Evolutionary conservation across 75 land plant species (phyloP), one percentile per base, ranked within the genome.

Genomic region (Selaginella tamariscina): DNA sequence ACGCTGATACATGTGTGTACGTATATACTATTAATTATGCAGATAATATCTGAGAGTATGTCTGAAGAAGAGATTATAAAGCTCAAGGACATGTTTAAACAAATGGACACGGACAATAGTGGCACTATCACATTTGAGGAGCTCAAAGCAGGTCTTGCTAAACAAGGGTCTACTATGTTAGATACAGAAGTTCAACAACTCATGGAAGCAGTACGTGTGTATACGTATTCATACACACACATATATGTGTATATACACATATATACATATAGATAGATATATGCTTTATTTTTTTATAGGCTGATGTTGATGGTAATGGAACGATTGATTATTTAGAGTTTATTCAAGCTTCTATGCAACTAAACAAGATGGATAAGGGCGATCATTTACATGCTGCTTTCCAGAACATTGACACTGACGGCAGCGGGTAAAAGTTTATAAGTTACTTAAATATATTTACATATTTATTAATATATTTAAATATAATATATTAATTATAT

Each of bases 101-200:
- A 27, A 23, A 59, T 26, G 62, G 62, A 59, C 62, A 21, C 62
- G 15, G 74, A 83, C 59, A 30, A 65, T 11, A 82, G 83, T 74
- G 84, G 86, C 23, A 69, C 75, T 29, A 75, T 84, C 22, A 84
- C 79, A 22, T 75, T 64, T 31, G 84, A 84, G 54, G 78, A 76
- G 56, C 65, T 80, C 29, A 76, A 73, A 33, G 28, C 8, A 33
- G 85, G 85, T 0, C 68, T 83, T 1, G 23, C 72, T 23, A 67
- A 75, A 60, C 67, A 73, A 21, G 85, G 85, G 32, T 83, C 85
- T 0, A 78, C 69, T 24, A 70, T 83, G 28, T 60, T 72, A 2
- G 83, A 83, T 65, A 31, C 68, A 2, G 85, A 83, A 75, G 73
- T 83, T 30, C 60, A 49, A 30, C 77, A 80, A 65, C 70, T 83